Evolutionary conservation across 2,329 filamentous ascomycete genomes (phyloP).

Genomic region (Penicillium sp.): DNA sequence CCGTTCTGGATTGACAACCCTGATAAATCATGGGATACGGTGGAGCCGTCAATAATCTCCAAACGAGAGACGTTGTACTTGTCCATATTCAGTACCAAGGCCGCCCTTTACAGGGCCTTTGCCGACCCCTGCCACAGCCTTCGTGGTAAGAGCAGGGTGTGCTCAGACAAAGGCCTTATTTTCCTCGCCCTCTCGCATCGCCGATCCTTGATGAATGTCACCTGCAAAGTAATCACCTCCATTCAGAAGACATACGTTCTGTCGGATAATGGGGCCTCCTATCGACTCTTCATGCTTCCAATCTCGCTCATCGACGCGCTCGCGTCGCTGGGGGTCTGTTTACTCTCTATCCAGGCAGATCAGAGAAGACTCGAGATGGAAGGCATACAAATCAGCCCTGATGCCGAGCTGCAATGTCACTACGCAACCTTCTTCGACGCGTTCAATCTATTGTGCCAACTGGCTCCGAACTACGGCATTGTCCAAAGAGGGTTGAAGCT

Average conservation of each 20-base stretch:
- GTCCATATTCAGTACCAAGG: constrained; percentile 11
- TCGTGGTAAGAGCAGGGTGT: constrained; percentile 3
- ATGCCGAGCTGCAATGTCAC: constrained; percentile 7
- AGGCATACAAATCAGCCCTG: constrained; percentile 10
- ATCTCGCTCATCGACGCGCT: constrained; percentile 11
- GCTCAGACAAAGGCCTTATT: constrained; percentile 3
- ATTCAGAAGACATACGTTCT: constrained; percentile 8
- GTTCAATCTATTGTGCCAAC: constrained; percentile 10
- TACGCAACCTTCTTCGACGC: constrained; percentile 13
- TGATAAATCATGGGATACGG: constrained; percentile 12
- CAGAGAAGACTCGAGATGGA: constrained; percentile 5
- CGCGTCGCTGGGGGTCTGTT: constrained; percentile 12
- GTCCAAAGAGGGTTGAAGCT: constrained; percentile 9
- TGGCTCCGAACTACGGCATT: constrained; percentile 10
- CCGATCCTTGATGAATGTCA: constrained; percentile 16
- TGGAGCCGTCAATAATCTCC: constrained; percentile 1
- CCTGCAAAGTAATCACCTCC: no score
- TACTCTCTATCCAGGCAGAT: constrained; percentile 17
- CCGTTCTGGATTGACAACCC: constrained; percentile 12
- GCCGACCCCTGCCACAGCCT: constrained; percentile 14
- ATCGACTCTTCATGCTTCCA: constrained; percentile 14
- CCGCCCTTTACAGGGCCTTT: constrained; percentile 15
- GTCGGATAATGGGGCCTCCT: constrained; percentile 10
- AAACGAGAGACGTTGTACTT: constrained; percentile 14
- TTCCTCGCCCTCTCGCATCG: constrained; percentile 16